Evolutionary conservation across 2,329 filamentous ascomycete species (phyloP).

Genomic region (Elsinoe batatas): DNA sequence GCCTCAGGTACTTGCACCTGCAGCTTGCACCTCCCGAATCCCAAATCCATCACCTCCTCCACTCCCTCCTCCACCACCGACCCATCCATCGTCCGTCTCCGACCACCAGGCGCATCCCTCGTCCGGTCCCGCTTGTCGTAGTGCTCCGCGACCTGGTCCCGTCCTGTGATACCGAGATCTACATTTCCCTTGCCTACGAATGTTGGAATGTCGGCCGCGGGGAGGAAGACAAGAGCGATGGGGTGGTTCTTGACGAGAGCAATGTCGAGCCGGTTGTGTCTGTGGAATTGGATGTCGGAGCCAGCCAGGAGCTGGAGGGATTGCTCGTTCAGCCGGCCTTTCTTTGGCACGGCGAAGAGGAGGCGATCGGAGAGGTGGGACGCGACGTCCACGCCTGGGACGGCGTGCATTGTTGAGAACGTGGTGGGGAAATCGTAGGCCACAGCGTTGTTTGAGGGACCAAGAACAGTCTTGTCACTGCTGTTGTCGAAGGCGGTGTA

Average conservation of each 20-base stretch:
- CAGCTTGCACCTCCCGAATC: conserved; percentile 82
- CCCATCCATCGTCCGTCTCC: conserved; percentile 3
- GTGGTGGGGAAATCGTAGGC: background rate
- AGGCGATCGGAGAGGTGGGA: conserved; percentile 73
- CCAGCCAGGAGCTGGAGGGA: conserved; percentile 85
- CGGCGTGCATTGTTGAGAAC: conserved; percentile 19
- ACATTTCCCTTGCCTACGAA: conserved; percentile 93
- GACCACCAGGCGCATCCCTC: conserved; percentile 35
- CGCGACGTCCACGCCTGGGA: conserved; percentile 30
- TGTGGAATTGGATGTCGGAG: conserved; percentile 91
- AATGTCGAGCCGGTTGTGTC: conserved; percentile 91
- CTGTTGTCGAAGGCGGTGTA: background rate
- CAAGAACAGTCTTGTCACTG: too few relatives aligned
- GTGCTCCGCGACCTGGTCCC: conserved; percentile 87
- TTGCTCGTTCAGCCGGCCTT: conserved; percentile 84
- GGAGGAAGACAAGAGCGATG: conserved; percentile 92
- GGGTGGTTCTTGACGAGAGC: conserved; percentile 94
- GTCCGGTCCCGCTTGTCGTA: conserved; percentile 37
- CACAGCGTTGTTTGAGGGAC: too few relatives aligned
- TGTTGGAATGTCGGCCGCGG: conserved; percentile 91
- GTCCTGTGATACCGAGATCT: conserved; percentile 88
- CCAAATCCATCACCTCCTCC: conserved; percentile 80
- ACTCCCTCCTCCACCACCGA: conserved; percentile 38
- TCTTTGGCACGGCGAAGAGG: conserved; percentile 97
- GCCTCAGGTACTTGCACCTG: conserved; percentile 96